phyloP scores from a whole-genome alignment of 2,329 filamentous ascomycete genomes.

The Aspergillus phoenicis region DNA sequence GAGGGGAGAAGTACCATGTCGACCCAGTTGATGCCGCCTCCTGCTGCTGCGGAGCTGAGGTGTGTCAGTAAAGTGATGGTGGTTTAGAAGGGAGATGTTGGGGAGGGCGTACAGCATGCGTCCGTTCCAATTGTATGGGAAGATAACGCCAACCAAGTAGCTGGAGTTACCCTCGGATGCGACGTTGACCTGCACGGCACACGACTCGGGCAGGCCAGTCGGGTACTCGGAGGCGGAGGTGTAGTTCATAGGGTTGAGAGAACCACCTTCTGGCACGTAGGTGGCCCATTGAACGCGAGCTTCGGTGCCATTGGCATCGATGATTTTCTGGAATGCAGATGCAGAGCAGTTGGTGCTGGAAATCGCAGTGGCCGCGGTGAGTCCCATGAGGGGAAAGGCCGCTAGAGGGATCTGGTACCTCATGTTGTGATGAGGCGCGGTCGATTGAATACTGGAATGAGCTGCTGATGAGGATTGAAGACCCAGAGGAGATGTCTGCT shows the following conservation, averaged over 20 bases:
- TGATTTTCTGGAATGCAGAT: background rate
- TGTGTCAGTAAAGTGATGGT: background rate
- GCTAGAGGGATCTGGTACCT: background rate
- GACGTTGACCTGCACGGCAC: background rate
- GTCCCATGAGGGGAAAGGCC: background rate
- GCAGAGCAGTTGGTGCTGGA: background rate
- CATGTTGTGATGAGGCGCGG: background rate
- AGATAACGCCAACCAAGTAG: background rate
- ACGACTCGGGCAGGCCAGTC: background rate
- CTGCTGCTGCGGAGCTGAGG: background rate
- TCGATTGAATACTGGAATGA: background rate
- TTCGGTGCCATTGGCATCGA: background rate
- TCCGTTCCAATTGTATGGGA: constrained; percentile 1
- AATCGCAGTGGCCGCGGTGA: background rate
- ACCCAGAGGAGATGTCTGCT: background rate
- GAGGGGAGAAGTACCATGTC: background rate
- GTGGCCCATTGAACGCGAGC: background rate
- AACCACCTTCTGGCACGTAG: background rate
- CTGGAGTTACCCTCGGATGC: background rate
- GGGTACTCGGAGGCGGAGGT: background rate
- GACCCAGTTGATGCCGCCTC: constrained; percentile 1
- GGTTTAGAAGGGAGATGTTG: background rate
- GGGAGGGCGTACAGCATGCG: background rate
- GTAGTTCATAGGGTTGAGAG: background rate
- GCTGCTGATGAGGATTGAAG: background rate